These are phyloP conservation scores for Oldenlandia corymbosa DNA, from an alignment of 257 asterid species.

Conservation along the genomic window DNA sequence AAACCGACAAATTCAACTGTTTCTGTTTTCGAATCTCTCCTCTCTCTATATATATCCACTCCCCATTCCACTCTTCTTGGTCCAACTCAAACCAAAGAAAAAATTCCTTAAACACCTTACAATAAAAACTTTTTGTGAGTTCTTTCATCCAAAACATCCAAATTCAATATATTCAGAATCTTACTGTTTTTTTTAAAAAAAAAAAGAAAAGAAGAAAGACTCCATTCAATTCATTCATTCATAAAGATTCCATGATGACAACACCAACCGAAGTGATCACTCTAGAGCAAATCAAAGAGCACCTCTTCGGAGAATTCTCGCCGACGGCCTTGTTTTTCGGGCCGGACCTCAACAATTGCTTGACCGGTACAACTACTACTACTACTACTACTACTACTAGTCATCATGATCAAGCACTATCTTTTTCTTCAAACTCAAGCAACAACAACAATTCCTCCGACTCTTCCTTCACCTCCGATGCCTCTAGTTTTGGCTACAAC, in stretches of 20 bases:
- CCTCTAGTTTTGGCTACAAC: background rate
- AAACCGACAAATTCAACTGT: conserved; percentile 2
- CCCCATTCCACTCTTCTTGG: background rate
- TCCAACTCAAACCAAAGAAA: no score
- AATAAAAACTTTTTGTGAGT: no score
- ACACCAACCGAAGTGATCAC: conserved; percentile 1
- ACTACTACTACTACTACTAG: no score
- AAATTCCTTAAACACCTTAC: no score
- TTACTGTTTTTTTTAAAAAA: no score
- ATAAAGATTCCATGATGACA: background rate
- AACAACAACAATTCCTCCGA: conserved; percentile 8
- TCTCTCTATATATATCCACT: background rate
- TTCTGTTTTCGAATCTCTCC: no score
- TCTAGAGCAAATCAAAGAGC: conserved; percentile 14
- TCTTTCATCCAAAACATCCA: no score
- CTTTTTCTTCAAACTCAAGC: background rate
- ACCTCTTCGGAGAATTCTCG: conserved; percentile 17
- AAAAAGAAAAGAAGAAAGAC: no score
- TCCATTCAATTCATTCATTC: background rate
- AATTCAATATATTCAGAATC: no score
- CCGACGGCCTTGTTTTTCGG: conserved; percentile 7
- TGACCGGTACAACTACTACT: no score
- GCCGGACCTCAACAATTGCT: conserved; percentile 1
- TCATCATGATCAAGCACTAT: background rate
- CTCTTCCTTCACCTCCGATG: background rate